Evolutionary conservation across 1,284 basidiomycete genomes (phyloP).

Genomic region (Exsudoporus floridanus): DNA sequence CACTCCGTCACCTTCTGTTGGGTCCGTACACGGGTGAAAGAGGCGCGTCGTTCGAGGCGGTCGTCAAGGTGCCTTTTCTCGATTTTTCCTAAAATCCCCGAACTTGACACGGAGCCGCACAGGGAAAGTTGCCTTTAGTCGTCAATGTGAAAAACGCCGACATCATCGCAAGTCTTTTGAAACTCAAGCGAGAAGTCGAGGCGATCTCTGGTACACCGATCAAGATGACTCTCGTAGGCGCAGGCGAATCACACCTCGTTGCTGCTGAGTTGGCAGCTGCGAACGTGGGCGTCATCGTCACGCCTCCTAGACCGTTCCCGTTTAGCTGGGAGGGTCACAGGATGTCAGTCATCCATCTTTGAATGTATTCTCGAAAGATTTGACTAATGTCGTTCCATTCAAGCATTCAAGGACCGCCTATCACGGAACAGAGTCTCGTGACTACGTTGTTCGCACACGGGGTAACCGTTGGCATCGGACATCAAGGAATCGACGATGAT

Average conservation of each 20-base stretch:
- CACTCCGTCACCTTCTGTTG: conserved; percentile 63
- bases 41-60: conserved; percentile 54
- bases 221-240: conserved; percentile 66
- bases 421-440: conserved; percentile 67
- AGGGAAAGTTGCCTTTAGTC: conserved; percentile 57
- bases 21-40: conserved; percentile 46
- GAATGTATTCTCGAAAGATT: not conserved
- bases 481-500: conserved; percentile 34
- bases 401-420: conserved; percentile 69
- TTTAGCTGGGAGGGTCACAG: conserved; percentile 55
- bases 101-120: conserved; percentile 9
- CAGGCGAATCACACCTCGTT: conserved; percentile 71
- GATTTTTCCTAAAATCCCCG: not conserved
- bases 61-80: conserved; percentile 33
- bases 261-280: conserved; percentile 73
- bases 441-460: conserved; percentile 60
- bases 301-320: conserved; percentile 59
- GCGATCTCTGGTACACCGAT: conserved; percentile 37
- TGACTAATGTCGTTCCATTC: conserved; percentile 14
- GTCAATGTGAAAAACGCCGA: conserved; percentile 64
- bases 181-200: conserved; percentile 75
- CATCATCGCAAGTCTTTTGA: conserved; percentile 74
- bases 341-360: conserved; percentile 36
- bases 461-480: conserved; percentile 73
- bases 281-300: conserved; percentile 73